Conservation (phyloP, 768 basidiomycete genomes). For the Strobilomyces confusus region DNA sequence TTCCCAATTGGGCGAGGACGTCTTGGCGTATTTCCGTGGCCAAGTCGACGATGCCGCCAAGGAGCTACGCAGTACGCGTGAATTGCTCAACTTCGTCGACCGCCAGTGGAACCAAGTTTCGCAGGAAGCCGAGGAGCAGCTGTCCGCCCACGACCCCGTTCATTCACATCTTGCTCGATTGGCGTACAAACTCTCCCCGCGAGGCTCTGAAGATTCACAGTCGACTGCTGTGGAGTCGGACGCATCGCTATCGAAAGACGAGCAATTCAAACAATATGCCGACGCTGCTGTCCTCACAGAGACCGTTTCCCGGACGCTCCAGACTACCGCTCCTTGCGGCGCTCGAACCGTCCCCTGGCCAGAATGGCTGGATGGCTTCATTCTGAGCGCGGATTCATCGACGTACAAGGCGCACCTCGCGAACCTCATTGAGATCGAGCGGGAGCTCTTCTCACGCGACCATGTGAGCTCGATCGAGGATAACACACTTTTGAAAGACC, state of each 20-base stretch:
- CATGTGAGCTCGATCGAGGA: slow-evolving; percentile 20
- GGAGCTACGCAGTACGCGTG: slow-evolving; percentile 47
- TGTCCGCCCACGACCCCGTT: slow-evolving; percentile 16
- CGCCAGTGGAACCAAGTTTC: slow-evolving; percentile 42
- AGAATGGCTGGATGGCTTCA: slow-evolving; percentile 38
- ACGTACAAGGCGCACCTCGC: slow-evolving; percentile 36
- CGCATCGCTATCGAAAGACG: slow-evolving; percentile 9
- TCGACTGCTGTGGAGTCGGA: slow-evolving; percentile 43
- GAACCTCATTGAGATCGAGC: slow-evolving; percentile 34
- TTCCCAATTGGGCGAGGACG: slow-evolving; percentile 40
- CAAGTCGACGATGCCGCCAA: slow-evolving; percentile 49
- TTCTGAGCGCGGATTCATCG: slow-evolving; percentile 32
- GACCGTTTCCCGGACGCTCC: slow-evolving; percentile 10
- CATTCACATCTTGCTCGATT: slow-evolving; percentile 9
- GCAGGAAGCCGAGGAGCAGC: slow-evolving; percentile 43
- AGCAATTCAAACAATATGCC: slow-evolving; percentile 14
- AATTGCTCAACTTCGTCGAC: slow-evolving; percentile 41
- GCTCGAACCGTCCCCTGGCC: slow-evolving; percentile 35
- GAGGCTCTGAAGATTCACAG: slow-evolving; percentile 68
- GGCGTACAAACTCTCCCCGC: slow-evolving; percentile 37
- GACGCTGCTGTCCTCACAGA: slow-evolving; percentile 23
- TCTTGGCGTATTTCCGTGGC: slow-evolving; percentile 49
- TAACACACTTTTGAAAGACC: slow-evolving; percentile 28
- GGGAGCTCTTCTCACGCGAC: slow-evolving; percentile 29
- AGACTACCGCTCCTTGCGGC: slow-evolving; percentile 22